Base-by-base conservation (phyloP, 2,329 filamentous ascomycete genomes). In the Venturiaceae sp. region DNA sequence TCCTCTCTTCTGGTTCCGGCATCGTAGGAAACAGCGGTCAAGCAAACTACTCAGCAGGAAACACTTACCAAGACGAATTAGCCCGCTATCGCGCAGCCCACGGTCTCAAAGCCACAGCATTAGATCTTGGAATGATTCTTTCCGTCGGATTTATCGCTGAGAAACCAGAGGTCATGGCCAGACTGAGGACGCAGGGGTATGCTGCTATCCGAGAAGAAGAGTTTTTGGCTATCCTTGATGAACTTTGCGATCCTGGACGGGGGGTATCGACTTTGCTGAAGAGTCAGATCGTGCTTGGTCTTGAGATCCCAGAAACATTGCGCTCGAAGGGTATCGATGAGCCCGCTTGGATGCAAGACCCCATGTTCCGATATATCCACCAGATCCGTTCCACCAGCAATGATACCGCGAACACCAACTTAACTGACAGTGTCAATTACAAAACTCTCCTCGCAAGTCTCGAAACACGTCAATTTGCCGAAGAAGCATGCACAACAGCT, bases 31-130 rank as follows among this genome's bases (percentile, higher is more conserved):
- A 60, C 21, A 41, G 61, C 1, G 61, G 64, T 6, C 64, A 68
- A 52, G 64, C 7, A 13, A 61, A 64, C 11, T 70, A 70, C 59
- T 67, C 63, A 6, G 61, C 67, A n/a, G 65, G 61, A 8, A 69
- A 69, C 54, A 62, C 69, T 3, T 71, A 69, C 58, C 61, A 70
- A 16, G 68, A 71, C 53, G 57, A 60, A 2, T 52, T 70, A 7
- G 67, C 66, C 8, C 62, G 61, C 0, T 60, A 68, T 26, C 65
- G 67, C 16, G 62, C 55, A 9, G 6, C 13, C 8, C 52, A 39
- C 5, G 63, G 64, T 3, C 59, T 66, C 5, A 47, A 53, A 28
- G 61, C 55, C 16, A 50, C 56, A 11, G 19, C 61, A 57, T 13
- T 58, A 36, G 56, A 58, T 37, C 56, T 58, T 8, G 56, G 56